Conservation (phyloP, 306 rosid genomes). For the Trifolium fragiferum region DNA sequence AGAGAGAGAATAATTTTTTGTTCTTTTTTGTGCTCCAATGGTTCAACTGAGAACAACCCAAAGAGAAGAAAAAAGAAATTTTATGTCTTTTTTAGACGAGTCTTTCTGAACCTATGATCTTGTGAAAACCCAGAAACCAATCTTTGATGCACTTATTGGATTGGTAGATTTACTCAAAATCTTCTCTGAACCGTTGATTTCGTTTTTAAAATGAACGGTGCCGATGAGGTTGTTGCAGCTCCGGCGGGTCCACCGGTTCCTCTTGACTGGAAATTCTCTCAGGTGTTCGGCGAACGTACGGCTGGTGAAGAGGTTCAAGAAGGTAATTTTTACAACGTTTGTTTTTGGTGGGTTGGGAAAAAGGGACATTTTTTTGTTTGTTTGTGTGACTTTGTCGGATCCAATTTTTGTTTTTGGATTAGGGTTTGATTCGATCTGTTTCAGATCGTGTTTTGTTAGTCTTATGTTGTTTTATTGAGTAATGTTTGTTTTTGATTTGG, state of each 20-base stretch:
- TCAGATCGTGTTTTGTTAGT: slow-evolving; percentile 53
- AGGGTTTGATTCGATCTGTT: slow-evolving; percentile 78
- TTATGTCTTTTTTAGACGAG: slow-evolving; percentile 51
- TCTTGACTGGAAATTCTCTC: slow-evolving; percentile 99
- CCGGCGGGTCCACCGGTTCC: slow-evolving; percentile 72
- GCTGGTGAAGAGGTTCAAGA: slow-evolving; percentile 99
- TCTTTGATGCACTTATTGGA: slow-evolving; percentile 76
- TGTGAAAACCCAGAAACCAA: slow-evolving; percentile 70
- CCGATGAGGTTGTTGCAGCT: slow-evolving; percentile 87
- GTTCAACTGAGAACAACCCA: slow-evolving; percentile 77
- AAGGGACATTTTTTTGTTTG: slow-evolving; percentile 7
- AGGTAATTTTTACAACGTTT: slow-evolving; percentile 58
- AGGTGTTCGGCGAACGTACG: slow-evolving; percentile 97
- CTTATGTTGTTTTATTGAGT: slow-evolving; percentile 38
- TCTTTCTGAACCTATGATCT: slow-evolving; percentile 65
- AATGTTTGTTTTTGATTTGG: slow-evolving; percentile 48
- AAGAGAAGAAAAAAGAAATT: slow-evolving; percentile 36
- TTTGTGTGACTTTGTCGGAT: slow-evolving; percentile 54
- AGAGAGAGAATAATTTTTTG: slow-evolving; percentile 48
- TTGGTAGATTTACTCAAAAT: slow-evolving; percentile 53
- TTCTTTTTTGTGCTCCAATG: slow-evolving; percentile 65
- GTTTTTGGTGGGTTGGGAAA: slow-evolving; percentile 32
- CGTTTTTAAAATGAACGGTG: slow-evolving; percentile 77
- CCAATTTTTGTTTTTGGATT: slow-evolving; percentile 67
- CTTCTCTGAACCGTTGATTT: slow-evolving; percentile 53